A percentile compares a stretch with the other conserved stretches of the same genome.
These are phyloP conservation scores for Physcia stellaris DNA, from an alignment of 495 filamentous ascomycete species.

Conservation along the genomic window DNA sequence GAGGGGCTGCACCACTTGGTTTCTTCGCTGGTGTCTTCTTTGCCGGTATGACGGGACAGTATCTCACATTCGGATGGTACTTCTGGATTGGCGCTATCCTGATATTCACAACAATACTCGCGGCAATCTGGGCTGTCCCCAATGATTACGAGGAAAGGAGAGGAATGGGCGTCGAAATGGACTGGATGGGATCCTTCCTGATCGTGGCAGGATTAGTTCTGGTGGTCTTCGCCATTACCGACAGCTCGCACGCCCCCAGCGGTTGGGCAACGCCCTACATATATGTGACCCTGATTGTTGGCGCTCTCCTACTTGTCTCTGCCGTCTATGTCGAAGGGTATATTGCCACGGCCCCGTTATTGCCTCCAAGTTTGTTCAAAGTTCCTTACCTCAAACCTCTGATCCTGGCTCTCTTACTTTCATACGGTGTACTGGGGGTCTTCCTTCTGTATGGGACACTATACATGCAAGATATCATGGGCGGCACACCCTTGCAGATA, in stretches of 20 bases:
- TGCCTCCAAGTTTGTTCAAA: conserved; percentile 62
- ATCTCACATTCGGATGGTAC: conserved; percentile 58
- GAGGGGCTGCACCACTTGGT: conserved; percentile 60
- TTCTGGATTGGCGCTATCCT: conserved; percentile 62
- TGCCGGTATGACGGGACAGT: conserved; percentile 55
- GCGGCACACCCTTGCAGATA: conserved; percentile 49
- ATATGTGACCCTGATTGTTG: conserved; percentile 43
- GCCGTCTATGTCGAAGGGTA: conserved; percentile 67
- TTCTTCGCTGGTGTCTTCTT: conserved; percentile 78
- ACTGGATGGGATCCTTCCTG: conserved; percentile 52
- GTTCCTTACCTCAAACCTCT: conserved; percentile 62
- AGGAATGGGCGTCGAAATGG: conserved; percentile 41
- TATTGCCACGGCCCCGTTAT: conserved; percentile 55
- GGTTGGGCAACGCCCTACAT: conserved; percentile 68
- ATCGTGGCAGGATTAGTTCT: conserved; percentile 56
- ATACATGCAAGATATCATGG: conserved; percentile 59
- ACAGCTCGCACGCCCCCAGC: conserved; percentile 52
- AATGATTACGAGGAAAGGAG: conserved; percentile 41
- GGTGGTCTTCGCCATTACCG: conserved; percentile 67
- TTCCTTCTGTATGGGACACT: conserved; percentile 67
- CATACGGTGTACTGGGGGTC: conserved; percentile 64
- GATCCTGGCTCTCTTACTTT: conserved; percentile 51
- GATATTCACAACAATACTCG: conserved; percentile 32
- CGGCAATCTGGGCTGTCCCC: conserved; percentile 52
- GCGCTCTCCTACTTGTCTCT: conserved; percentile 35